phyloP scores from a whole-genome alignment of 2,329 filamentous ascomycete genomes.

The Myrmaecium sp. region DNA sequence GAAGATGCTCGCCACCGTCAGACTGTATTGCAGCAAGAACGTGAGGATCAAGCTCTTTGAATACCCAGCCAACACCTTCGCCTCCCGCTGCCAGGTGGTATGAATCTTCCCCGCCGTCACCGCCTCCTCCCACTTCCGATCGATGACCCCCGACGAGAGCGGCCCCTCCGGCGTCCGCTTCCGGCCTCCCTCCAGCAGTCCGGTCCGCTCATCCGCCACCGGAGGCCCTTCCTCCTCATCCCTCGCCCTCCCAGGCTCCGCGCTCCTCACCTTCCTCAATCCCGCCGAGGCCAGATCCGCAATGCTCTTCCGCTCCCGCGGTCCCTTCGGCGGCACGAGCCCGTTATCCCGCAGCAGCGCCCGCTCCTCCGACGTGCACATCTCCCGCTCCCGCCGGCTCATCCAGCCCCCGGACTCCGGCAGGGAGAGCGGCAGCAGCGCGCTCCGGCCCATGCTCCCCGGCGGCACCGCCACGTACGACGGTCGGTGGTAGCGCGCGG shows the following conservation, averaged over 20 bases:
- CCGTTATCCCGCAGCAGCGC: constrained; percentile 42
- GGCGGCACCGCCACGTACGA: constrained; percentile 58
- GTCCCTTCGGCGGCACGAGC: constrained; percentile 36
- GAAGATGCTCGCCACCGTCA: constrained; percentile 31
- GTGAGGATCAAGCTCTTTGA: constrained; percentile 28
- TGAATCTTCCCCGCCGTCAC: constrained; percentile 65
- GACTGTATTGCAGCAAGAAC: constrained; percentile 30
- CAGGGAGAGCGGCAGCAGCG: constrained; percentile 44
- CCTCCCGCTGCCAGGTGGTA: constrained; percentile 82
- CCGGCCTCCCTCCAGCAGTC: constrained; percentile 29
- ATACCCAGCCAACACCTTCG: constrained; percentile 53
- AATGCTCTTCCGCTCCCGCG: constrained; percentile 16
- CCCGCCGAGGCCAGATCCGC: constrained; percentile 14
- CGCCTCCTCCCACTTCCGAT: constrained; percentile 43
- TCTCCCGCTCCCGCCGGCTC: constrained; percentile 35
- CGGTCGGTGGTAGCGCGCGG: constrained; percentile 56
- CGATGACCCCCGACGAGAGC: too few relatives aligned
- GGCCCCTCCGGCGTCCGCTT: constrained; percentile 35
- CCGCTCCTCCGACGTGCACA: constrained; percentile 38
- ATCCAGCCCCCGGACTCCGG: constrained; percentile 29
- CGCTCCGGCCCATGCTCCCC: too few relatives aligned
- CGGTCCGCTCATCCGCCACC: constrained; percentile 25
- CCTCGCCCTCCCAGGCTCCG: too few relatives aligned
- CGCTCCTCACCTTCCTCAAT: constrained; percentile 13
- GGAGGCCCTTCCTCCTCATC: constrained; percentile 14